Conservation (phyloP, 2,329 filamentous ascomycete species). For the Chaetomium sp. region DNA sequence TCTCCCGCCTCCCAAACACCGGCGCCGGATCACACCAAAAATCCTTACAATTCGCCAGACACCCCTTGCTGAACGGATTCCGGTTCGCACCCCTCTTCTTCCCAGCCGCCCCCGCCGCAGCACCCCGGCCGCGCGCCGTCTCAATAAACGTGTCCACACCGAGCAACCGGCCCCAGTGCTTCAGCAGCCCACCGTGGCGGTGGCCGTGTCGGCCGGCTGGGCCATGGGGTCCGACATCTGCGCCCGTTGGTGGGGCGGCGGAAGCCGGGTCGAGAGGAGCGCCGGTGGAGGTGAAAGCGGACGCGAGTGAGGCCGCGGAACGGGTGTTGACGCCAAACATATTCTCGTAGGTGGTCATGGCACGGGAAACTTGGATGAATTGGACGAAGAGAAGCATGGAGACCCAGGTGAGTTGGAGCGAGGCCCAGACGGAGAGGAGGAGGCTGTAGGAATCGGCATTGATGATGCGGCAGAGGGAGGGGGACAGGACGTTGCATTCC, state of each 20-base stretch:
- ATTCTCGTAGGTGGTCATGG: constrained; percentile 93
- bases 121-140: constrained; percentile 78
- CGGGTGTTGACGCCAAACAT: constrained; percentile 73
- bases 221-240: constrained; percentile 29
- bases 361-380: constrained; percentile 82
- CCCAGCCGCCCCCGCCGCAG: constrained; percentile 65
- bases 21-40: constrained; percentile 93
- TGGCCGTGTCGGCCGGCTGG: constrained; percentile 35
- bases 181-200: constrained; percentile 55
- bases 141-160: constrained; percentile 92
- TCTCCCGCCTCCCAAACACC: constrained; percentile 67
- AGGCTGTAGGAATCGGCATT: constrained; percentile 81
- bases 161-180: constrained; percentile 76
- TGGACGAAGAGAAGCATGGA: constrained; percentile 96
- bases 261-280: constrained; percentile 63
- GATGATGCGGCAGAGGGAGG: constrained; percentile 65
- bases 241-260: constrained; percentile 50
- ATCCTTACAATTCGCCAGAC: constrained; percentile 85
- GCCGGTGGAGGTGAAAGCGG: constrained; percentile 72
- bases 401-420: constrained; percentile 87
- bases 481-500: constrained; percentile 69
- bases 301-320: constrained; percentile 52
- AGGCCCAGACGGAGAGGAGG: constrained; percentile 70
- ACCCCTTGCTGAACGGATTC: constrained; percentile 73
- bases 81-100: constrained; percentile 38